Evolutionary conservation across 78 protist genomes (phyloP).

Genomic region (Guillardia theta): DNA sequence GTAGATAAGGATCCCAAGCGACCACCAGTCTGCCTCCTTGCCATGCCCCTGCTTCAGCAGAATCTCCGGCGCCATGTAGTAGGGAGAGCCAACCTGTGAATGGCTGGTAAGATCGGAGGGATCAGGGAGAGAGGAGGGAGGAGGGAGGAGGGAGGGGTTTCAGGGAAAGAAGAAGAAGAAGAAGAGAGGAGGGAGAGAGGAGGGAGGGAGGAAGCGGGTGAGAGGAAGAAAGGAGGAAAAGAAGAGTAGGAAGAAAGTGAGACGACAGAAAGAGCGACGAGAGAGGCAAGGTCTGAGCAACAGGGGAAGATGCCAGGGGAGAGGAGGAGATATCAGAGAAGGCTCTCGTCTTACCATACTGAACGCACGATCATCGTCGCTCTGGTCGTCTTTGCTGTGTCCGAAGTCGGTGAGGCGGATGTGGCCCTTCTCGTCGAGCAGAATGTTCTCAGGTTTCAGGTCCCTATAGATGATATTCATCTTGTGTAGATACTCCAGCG

Average conservation of each 20-base stretch:
- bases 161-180: not conserved
- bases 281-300: too few relatives aligned
- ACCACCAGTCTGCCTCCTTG: constrained; percentile 21
- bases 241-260: too few relatives aligned
- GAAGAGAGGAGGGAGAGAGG: not conserved
- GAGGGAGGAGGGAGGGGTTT: not conserved
- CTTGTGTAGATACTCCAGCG: constrained; percentile 48
- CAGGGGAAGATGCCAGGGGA: not conserved
- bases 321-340: not conserved
- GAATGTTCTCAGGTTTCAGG: constrained; percentile 29
- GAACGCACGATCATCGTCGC: not conserved
- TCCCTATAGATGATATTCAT: constrained; percentile 42
- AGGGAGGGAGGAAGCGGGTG: not conserved
- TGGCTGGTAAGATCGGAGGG: not conserved
- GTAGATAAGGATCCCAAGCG: constrained; percentile 39
- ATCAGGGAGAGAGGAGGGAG: not conserved
- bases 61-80: not conserved
- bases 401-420: constrained; percentile 34
- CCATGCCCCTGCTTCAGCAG: not conserved
- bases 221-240: not conserved
- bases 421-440: not conserved
- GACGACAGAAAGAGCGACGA: not conserved
- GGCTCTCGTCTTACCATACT: not conserved
- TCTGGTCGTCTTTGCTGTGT: constrained; percentile 27
- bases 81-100: not conserved